Conservation (phyloP, 441 rosid species). For the Erysimum cheiri region DNA sequence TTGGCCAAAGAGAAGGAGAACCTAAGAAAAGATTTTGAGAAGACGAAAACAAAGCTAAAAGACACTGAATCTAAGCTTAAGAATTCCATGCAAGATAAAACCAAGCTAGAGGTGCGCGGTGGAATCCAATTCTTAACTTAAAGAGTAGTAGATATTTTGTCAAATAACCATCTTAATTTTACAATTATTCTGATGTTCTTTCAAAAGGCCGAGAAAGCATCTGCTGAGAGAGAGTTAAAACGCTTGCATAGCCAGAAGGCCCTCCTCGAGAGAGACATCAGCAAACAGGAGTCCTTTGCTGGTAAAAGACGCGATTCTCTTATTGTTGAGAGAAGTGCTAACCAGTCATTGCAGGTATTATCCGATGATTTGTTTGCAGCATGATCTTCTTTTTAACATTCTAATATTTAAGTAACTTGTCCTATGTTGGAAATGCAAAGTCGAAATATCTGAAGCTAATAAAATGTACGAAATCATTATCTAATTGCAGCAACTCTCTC, state of each 20-base stretch:
- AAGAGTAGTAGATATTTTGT: conserved; percentile 15
- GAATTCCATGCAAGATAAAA: conserved; percentile 89
- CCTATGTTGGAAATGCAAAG: conserved; percentile 10
- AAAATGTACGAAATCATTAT: conserved; percentile 9
- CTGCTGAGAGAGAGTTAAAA: conserved; percentile 82
- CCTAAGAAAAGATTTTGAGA: conserved; percentile 87
- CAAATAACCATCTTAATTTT: conserved; percentile 11
- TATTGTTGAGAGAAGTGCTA: conserved; percentile 58
- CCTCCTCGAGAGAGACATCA: conserved; percentile 88
- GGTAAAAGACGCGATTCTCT: conserved; percentile 76
- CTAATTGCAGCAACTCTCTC: background rate
- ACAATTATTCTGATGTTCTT: conserved; percentile 27
- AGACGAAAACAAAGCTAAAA: conserved; percentile 76
- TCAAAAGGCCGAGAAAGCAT: conserved; percentile 85
- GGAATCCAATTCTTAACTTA: conserved; percentile 17
- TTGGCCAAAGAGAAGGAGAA: conserved; percentile 81
- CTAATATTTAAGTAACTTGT: conserved; percentile 16
- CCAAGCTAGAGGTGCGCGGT: conserved; percentile 83
- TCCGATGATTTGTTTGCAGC: conserved; percentile 21
- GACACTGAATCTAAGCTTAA: conserved; percentile 88
- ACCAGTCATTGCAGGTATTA: conserved; percentile 74
- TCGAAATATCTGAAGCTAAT: conserved; percentile 13
- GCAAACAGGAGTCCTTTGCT: conserved; percentile 79
- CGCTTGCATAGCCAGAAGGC: conserved; percentile 74
- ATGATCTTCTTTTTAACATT: background rate